Base-by-base conservation (phyloP, 2,329 filamentous ascomycete genomes). In the Fusarium buharicum region DNA sequence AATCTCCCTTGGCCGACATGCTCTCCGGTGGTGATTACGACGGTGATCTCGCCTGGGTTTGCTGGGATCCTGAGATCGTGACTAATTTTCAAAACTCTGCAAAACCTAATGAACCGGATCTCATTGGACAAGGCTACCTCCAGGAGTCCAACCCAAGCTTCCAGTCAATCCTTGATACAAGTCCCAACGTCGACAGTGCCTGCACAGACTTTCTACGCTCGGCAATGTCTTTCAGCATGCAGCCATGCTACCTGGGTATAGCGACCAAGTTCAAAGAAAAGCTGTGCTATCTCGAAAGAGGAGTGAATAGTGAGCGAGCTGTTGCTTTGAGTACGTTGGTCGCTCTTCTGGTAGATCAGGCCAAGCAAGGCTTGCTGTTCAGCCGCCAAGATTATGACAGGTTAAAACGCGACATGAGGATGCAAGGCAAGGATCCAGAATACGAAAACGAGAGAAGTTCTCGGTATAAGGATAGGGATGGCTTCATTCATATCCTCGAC, bases 11-110 rank as follows among this genome's bases (percentile, higher is more conserved):
- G 0, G 91, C 90, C 0, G 84, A 86, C 9, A 87, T 88, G 67
- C 78, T 94, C 0, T 91, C 90, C 1, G 91, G 91, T 0, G 91
- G 91, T 0, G 91, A 94, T 68, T 94, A 93, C 60, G 91, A 94
- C 64, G 91, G 91, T 0, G 91, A 95, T 60, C 82, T 78, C n/a
- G 85, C 90, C 5, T 93, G 90, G 90, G 76, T 92, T 0, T 92
- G 89, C 68, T 94, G 89, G 89, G 90, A 93, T 24, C 77, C 79
- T 0, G 74, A 77, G 0, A 81, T 95, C 4, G 89, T 91, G 0
- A 66, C 78, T 6, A 86, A 86, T n/a, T 94, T 94, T 64, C 64
- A 69, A 5, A 92, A 90, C 55, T 84, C 86, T 0, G n/a, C 68
- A 0, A 62, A 69, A 2, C 70, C 70, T 3, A 3, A 47, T 0